Conservation (phyloP, 139 green algal genomes). For the Ettlia oleoabundans region DNA sequence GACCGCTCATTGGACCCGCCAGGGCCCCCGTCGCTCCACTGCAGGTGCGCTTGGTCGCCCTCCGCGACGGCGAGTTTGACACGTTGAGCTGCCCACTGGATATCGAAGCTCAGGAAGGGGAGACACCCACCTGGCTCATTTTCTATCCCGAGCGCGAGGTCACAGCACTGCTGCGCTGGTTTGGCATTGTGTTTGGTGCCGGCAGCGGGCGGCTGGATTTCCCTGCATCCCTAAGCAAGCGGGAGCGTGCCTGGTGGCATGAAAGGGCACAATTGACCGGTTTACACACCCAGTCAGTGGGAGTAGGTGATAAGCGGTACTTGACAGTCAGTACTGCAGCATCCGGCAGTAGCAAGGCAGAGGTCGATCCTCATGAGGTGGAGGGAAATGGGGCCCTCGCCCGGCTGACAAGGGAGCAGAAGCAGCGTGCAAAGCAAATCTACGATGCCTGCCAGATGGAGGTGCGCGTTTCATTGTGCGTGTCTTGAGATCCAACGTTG, state of each 20-base stretch:
- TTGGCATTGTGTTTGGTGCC: neutral
- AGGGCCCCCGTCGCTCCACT: no score
- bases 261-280: constrained; percentile 11
- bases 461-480: no score
- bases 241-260: constrained; percentile 51
- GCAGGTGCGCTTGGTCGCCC: constrained; percentile 25
- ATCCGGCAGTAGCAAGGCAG: neutral
- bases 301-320: constrained; percentile 32
- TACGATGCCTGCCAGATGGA: constrained; percentile 39
- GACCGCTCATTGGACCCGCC: no score
- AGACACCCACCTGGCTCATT: neutral
- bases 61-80: neutral
- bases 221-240: constrained; percentile 44
- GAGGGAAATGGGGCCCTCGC: neutral
- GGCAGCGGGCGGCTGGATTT: constrained; percentile 33
- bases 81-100: constrained; percentile 12
- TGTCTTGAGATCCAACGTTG: no score
- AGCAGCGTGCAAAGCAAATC: constrained; percentile 12
- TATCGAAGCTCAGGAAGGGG: neutral
- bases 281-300: constrained; percentile 34
- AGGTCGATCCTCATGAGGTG: neutral
- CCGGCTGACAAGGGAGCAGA: neutral
- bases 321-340: constrained; percentile 23
- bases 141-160: constrained; percentile 18
- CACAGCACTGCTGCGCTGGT: constrained; percentile 14